Percentiles rank a stretch among this genome's conserved stretches.
Evolutionary conservation across 1,284 basidiomycete species (phyloP).

Genomic region (Tilletia walkeri): DNA sequence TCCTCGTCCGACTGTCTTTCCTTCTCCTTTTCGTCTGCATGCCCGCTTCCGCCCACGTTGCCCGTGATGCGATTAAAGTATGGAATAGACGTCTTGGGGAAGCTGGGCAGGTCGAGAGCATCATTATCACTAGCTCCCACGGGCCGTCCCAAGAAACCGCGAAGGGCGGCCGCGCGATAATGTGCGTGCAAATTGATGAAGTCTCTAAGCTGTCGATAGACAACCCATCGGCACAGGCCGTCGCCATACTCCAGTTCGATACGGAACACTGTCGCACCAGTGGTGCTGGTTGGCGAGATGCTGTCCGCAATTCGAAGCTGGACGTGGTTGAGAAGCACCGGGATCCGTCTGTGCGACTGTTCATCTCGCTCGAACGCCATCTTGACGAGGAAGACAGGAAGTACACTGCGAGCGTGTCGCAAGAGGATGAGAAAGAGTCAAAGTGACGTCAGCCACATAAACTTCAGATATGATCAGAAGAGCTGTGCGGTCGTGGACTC

Average conservation of each 20-base stretch:
- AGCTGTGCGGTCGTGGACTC: neutral
- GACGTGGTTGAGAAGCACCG: slow-evolving; percentile 80
- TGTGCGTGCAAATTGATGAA: slow-evolving; percentile 88
- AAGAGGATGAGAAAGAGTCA: neutral
- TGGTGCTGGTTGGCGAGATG: slow-evolving; percentile 66
- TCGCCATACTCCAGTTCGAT: slow-evolving; percentile 97
- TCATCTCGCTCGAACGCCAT: slow-evolving; percentile 92
- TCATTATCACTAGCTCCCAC: slow-evolving; percentile 34
- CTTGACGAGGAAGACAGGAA: slow-evolving; percentile 60
- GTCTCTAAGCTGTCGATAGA: slow-evolving; percentile 90
- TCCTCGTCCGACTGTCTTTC: neutral
- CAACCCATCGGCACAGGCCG: slow-evolving; percentile 83
- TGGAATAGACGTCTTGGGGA: slow-evolving; percentile 79
- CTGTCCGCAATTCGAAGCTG: slow-evolving; percentile 81
- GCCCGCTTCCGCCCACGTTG: neutral
- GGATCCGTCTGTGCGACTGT: slow-evolving; percentile 76
- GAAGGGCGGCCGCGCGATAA: slow-evolving; percentile 71
- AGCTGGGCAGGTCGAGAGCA: slow-evolving; percentile 78
- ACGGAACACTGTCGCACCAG: slow-evolving; percentile 68
- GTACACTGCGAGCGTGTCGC: slow-evolving; percentile 20
- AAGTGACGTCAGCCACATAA: neutral
- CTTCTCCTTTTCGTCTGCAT: slow-evolving; percentile 57
- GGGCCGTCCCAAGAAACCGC: slow-evolving; percentile 42
- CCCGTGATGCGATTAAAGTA: slow-evolving; percentile 71
- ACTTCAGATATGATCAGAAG: no score